phyloP scores from a whole-genome alignment of 768 basidiomycete genomes.

The Suillus bovinus region DNA sequence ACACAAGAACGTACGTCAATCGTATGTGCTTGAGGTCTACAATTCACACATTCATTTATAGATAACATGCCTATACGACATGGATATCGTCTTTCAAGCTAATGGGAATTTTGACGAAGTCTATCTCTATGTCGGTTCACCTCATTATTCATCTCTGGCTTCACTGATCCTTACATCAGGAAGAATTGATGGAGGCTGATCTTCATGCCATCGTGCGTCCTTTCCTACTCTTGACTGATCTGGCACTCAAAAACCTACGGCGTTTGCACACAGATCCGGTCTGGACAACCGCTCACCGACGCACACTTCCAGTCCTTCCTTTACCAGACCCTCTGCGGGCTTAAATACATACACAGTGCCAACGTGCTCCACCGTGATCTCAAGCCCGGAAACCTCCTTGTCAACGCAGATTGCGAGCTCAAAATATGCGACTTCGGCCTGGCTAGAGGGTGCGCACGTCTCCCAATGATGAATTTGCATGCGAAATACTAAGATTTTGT shows the following conservation, averaged over 20 bases:
- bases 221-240: background rate
- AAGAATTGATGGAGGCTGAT: conserved; percentile 99
- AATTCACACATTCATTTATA: conserved; percentile 32
- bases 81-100: conserved; percentile 95
- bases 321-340: conserved; percentile 96
- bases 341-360: conserved; percentile 98
- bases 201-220: conserved; percentile 89
- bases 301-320: conserved; percentile 96
- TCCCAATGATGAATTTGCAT: background rate
- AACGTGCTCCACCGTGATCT: conserved; percentile 97
- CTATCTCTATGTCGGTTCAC: conserved; percentile 74
- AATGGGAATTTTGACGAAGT: conserved; percentile 95
- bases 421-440: conserved; percentile 99
- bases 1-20: conserved; percentile 86
- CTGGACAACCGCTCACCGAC: conserved; percentile 85
- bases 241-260: background rate
- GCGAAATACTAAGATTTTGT: background rate
- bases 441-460: conserved; percentile 59
- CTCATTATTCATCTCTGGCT: background rate
- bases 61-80: conserved; percentile 97
- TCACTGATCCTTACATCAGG: conserved; percentile 47
- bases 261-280: conserved; percentile 59
- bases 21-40: conserved; percentile 7
- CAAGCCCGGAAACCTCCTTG: conserved; percentile 92
- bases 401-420: conserved; percentile 97